These are phyloP conservation scores for Linnemannia exigua DNA, from an alignment of 192 early-diverging fungal species.

Conservation along the genomic window DNA sequence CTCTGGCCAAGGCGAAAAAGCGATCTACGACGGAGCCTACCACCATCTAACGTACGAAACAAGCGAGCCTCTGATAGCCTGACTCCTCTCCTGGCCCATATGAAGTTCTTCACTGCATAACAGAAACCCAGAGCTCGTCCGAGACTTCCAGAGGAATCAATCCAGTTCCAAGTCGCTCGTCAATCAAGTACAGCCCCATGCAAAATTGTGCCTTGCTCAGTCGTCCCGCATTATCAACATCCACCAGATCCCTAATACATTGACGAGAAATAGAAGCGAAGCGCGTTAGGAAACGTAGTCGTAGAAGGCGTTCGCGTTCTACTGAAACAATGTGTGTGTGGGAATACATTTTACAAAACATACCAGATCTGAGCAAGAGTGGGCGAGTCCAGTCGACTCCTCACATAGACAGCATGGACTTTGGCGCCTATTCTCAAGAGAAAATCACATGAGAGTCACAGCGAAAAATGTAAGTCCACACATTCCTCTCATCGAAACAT, in stretches of 20 bases:
- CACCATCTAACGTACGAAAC: neutral
- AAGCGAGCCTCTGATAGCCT: neutral
- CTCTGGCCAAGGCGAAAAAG: neutral
- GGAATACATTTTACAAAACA: neutral
- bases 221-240: conserved; percentile 55
- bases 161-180: conserved; percentile 58
- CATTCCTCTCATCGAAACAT: neutral
- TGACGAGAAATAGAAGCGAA: neutral
- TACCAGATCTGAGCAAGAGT: conserved; percentile 61
- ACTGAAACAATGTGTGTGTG: no score
- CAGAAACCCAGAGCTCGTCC: conserved; percentile 52
- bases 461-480: neutral
- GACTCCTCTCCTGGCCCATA: no score
- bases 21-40: neutral
- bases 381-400: conserved; percentile 55
- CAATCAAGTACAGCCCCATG: conserved; percentile 63
- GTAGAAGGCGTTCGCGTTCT: no score
- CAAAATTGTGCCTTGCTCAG: conserved; percentile 59
- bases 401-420: conserved; percentile 55
- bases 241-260: conserved; percentile 54
- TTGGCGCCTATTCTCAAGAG: conserved; percentile 31
- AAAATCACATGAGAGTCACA: conserved; percentile 2
- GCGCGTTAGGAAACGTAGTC: neutral
- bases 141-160: conserved; percentile 56
- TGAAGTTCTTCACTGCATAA: conserved; percentile 47